Base-by-base conservation (phyloP, 331 rosid species). In the Malus hybrid region DNA sequence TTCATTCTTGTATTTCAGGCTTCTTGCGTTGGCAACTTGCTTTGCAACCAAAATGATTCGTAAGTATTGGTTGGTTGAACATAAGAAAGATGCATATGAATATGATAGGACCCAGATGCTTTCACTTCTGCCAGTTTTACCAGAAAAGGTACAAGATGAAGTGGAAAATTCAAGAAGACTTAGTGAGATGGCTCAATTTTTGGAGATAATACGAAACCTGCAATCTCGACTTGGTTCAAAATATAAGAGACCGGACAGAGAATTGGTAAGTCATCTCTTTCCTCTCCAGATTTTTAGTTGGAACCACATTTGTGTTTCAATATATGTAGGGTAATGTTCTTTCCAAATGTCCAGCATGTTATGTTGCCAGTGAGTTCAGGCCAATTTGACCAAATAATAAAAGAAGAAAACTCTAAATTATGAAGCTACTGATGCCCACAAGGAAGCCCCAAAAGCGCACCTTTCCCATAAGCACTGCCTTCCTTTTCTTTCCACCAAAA, bases 21-120 rank as follows among this genome's bases (percentile, higher is more conserved):
- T 94, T 85, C 98, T 94, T 84, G 88, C 85, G 28, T 74, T 94
- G 66, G 96, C 92, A 79, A 81, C 96, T 32, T 65, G 84, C 88
- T 94, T 94, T 78, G 93, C 93, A 15, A 90, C 93, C 69, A 94
- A 82, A 85, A 94, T 91, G 96, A 88, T 94, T 73, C 95, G 89
- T 67, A 87, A 81, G 77, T 90, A 88, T 85, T 97, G 97, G 81
- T 75, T 91, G 78, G 80, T 82, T 62, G 91, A 85, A 69, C 87
- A 83, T 58, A 82, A 80, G 83, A 82, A 73, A 50, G 78, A 86
- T 78, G 83, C 79, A 57, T 65, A 61, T 79, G 50, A 68, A 24
- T 81, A 85, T 81, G 81, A 78, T 61, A 70, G 62, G 81, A 79
- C 71, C 5, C 68, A 72, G 67, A 68, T 84, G 77, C 96, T 84